A percentile compares a stretch with the other conserved stretches of the same genome.
These are phyloP conservation scores for Metarhizium robertsii DNA, from an alignment of 2,329 filamentous ascomycete genomes.

Conservation along the genomic window DNA sequence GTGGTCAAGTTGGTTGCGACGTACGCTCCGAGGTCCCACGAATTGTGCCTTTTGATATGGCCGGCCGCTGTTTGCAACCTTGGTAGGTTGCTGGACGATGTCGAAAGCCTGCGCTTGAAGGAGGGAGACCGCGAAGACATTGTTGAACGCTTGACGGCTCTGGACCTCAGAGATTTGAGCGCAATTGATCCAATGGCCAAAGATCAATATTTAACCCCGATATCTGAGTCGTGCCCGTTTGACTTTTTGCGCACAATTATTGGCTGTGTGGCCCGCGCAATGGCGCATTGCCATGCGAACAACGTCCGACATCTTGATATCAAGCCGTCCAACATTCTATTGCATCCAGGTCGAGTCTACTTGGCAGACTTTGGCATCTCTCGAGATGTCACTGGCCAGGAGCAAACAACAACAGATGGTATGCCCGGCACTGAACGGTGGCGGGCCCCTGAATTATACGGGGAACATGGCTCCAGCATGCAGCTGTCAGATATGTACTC, in stretches of 20 bases:
- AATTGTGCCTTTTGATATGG: conserved; percentile 37
- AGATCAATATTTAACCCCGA: conserved; percentile 12
- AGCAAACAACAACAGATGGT: conserved; percentile 34
- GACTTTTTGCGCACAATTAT: conserved; percentile 32
- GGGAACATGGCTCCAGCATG: conserved; percentile 30
- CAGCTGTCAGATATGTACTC: conserved; percentile 39
- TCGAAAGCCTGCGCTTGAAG: conserved; percentile 29
- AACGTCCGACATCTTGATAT: conserved; percentile 37
- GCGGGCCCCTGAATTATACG: conserved; percentile 35
- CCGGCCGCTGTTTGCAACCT: conserved; percentile 38
- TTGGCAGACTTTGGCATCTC: conserved; percentile 41
- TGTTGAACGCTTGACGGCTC: conserved; percentile 24
- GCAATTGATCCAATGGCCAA: conserved; percentile 21
- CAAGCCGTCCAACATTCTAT: conserved; percentile 38
- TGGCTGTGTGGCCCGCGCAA: conserved; percentile 34
- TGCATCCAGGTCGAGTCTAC: conserved; percentile 35
- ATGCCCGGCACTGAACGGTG: conserved; percentile 33
- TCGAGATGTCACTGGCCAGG: conserved; percentile 33
- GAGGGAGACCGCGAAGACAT: conserved; percentile 31
- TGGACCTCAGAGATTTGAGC: conserved; percentile 28
- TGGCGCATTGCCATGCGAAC: conserved; percentile 31
- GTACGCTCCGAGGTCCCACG: conserved; percentile 29
- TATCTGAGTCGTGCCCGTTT: conserved; percentile 23
- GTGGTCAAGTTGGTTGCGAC: conserved; percentile 38
- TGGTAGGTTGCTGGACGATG: conserved; percentile 30